Evolutionary conservation across 768 basidiomycete genomes (phyloP), one percentile per base, ranked within the genome.

Genomic region (Pleurotus citrinopileatus): DNA sequence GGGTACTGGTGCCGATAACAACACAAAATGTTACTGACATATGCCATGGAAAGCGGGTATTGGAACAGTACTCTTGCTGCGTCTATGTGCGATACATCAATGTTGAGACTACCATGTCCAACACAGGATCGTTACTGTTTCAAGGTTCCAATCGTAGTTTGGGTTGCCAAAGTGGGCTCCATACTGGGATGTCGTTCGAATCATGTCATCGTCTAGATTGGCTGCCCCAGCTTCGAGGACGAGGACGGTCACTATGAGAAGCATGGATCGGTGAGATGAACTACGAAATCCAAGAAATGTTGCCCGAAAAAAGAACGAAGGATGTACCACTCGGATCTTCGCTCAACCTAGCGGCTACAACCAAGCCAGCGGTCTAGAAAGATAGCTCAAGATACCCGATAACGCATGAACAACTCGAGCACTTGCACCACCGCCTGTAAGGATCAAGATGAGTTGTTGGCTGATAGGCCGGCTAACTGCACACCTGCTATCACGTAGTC

Each of bases 91-190:
- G 45, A 13, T 15, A n/a, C n/a, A n/a, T n/a, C n/a, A n/a, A n/a
- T n/a, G n/a, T n/a, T n/a, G n/a, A n/a, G n/a, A n/a, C n/a, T n/a
- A n/a, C n/a, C n/a, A n/a, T n/a, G n/a, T n/a, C n/a, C n/a, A n/a
- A n/a, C n/a, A n/a, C n/a, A n/a, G n/a, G n/a, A n/a, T n/a, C n/a
- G n/a, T 34, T 55, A 34, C 32, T n/a, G 32, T 34, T 34, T 34
- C 32, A 34, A 34, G 32, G n/a, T 34, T 36, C 63, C 63, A 65
- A 42, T 63, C 62, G 34, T 65, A 65, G 19, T 59, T 37, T 1
- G 60, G 48, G 1, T 63, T 60, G 1, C 56, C 57, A 38, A 62
- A 62, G 19, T 56, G 57, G 19, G 26, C 53, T 5, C 53, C 60
- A 34, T 52, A 54, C 20, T 54, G 42, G 3, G 50, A 55, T 8